Conservation (phyloP, 1,284 basidiomycete species). For the Mycena sp. region DNA sequence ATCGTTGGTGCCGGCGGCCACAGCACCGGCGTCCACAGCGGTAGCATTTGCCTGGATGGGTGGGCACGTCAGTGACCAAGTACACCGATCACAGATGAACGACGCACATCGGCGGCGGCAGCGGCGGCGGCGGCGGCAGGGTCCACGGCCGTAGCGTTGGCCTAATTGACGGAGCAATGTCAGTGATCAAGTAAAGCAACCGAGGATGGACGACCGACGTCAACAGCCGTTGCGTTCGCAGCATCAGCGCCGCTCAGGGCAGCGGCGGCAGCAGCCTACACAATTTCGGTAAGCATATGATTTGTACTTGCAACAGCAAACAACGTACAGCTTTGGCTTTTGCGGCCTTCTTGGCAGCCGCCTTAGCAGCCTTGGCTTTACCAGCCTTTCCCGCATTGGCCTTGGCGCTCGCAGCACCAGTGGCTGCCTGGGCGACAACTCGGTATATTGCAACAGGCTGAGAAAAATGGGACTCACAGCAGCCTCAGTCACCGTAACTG, state of each 20-base stretch:
- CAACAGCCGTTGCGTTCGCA: constrained; percentile 17
- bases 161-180: no score
- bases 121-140: no score
- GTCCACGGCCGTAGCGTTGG: no score
- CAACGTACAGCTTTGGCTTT: constrained; percentile 10
- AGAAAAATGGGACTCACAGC: background rate
- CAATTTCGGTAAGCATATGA: background rate
- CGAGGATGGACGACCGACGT: background rate
- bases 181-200: no score
- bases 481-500: constrained; percentile 14
- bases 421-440: background rate
- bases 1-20: no score
- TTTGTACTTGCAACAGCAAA: background rate
- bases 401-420: background rate
- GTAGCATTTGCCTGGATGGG: no score
- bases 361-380: background rate
- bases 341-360: background rate
- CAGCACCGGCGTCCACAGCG: no score
- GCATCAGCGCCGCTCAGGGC: constrained; percentile 9
- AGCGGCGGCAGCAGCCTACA: background rate
- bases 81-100: no score
- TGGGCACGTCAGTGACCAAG: no score
- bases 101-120: no score
- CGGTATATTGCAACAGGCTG: background rate
- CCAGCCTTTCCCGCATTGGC: background rate